These are phyloP conservation scores for Fusarium caatingaense DNA, from an alignment of 2,329 filamentous ascomycete genomes.

Conservation along the genomic window DNA sequence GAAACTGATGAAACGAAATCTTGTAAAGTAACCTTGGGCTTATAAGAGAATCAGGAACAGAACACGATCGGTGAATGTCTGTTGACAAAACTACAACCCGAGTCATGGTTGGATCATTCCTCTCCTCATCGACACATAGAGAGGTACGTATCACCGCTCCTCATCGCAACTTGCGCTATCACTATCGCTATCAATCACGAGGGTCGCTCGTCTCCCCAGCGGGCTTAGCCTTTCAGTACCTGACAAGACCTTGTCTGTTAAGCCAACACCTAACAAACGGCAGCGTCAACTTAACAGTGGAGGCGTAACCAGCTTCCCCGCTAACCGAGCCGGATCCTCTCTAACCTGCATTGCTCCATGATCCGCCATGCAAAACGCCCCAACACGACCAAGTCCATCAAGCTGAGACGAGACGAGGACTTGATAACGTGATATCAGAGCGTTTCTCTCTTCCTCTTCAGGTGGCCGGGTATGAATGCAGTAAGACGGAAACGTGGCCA, in stretches of 20 bases:
- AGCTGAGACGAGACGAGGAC: slow-evolving; percentile 10
- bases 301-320: slow-evolving; percentile 35
- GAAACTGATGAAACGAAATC: neutral
- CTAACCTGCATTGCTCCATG: slow-evolving; percentile 26
- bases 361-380: slow-evolving; percentile 23
- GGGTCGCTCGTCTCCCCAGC: slow-evolving; percentile 16
- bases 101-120: slow-evolving; percentile 34
- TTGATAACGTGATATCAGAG: slow-evolving; percentile 12
- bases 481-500: neutral
- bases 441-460: neutral
- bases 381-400: slow-evolving; percentile 14
- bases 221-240: slow-evolving; percentile 19
- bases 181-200: slow-evolving; percentile 40
- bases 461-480: neutral
- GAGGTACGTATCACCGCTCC: slow-evolving; percentile 21
- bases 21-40: neutral
- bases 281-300: slow-evolving; percentile 36
- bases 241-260: slow-evolving; percentile 28
- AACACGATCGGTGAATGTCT: neutral
- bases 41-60: neutral
- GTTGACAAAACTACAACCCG: slow-evolving; percentile 6
- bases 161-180: slow-evolving; percentile 12
- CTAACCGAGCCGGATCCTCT: slow-evolving; percentile 32
- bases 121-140: neutral
- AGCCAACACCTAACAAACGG: slow-evolving; percentile 8